phyloP scores from a whole-genome alignment of 129 eudicot genomes.

The Solidago caesia region DNA sequence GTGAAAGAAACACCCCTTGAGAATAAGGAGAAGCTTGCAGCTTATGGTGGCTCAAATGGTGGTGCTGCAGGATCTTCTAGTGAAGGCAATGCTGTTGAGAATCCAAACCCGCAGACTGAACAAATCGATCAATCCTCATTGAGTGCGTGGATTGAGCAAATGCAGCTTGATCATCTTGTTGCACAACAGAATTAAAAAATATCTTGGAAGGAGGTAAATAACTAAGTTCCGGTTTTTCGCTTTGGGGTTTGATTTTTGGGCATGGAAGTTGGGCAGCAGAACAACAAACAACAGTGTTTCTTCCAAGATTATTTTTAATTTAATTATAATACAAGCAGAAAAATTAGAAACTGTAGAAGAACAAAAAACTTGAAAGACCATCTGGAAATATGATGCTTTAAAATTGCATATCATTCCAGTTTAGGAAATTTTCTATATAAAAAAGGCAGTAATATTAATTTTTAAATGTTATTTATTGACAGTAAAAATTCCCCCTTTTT shows the following conservation, averaged over 20 bases:
- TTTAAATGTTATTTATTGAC: constrained; percentile 24
- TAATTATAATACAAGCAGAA: constrained; percentile 37
- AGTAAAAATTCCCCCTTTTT: constrained; percentile 26
- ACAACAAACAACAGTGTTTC: constrained; percentile 20
- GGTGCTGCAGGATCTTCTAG: constrained; percentile 10
- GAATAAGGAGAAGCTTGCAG: constrained; percentile 41
- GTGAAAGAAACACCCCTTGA: constrained; percentile 79
- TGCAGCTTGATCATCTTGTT: constrained; percentile 76
- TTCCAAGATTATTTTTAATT: constrained; percentile 36
- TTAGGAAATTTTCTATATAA: constrained; percentile 34
- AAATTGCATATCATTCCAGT: constrained; percentile 25
- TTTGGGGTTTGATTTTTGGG: constrained; percentile 32
- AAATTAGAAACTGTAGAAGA: constrained; percentile 32
- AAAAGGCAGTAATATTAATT: constrained; percentile 30
- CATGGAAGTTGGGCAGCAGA: constrained; percentile 24
- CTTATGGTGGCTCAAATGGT: constrained; percentile 7
- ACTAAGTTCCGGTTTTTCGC: constrained; percentile 32
- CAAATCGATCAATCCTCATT: constrained; percentile 54
- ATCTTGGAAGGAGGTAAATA: constrained; percentile 41
- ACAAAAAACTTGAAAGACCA: constrained; percentile 17
- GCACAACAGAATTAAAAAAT: constrained; percentile 47
- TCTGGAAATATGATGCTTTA: constrained; percentile 37
- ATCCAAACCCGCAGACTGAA: constrained; percentile 35
- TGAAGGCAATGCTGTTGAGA: constrained; percentile 24
- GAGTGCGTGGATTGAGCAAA: constrained; percentile 74